Conservation (phyloP, 1,139 yeast species). For the Geotrichum aggregatum region DNA sequence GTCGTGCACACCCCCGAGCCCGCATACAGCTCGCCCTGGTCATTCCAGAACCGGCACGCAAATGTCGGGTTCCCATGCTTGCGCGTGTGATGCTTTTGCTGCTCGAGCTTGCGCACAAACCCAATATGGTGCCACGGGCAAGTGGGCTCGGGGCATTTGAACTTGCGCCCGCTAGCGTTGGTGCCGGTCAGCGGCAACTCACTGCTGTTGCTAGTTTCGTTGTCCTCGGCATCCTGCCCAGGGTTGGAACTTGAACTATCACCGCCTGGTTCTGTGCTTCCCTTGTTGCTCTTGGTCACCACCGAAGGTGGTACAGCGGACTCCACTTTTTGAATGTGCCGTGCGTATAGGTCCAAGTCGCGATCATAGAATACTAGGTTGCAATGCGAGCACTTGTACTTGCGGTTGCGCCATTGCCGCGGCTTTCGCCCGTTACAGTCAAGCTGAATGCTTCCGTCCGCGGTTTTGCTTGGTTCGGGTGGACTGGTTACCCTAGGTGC, state of each 20-base stretch:
- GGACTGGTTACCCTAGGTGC: not conserved
- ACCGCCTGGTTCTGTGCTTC: too few species aligned
- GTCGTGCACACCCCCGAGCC: conserved; percentile 33
- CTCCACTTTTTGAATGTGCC: conserved; percentile 30
- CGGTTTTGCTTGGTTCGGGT: conserved; percentile 15
- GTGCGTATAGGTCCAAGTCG: conserved; percentile 29
- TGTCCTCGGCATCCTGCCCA: too few species aligned
- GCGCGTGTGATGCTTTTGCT: conserved; percentile 31
- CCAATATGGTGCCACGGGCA: conserved; percentile 35
- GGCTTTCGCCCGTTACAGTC: conserved; percentile 34
- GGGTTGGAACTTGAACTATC: too few species aligned
- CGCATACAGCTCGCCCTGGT: conserved; percentile 29
- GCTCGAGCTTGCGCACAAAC: conserved; percentile 34
- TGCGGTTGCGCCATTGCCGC: conserved; percentile 32
- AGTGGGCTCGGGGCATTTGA: conserved; percentile 31
- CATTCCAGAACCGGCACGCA: conserved; percentile 34
- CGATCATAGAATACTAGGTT: conserved; percentile 28
- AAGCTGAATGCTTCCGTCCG: conserved; percentile 19
- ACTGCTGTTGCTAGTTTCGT: too few species aligned
- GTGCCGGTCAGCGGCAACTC: conserved; percentile 3
- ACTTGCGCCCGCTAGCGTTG: conserved; percentile 28
- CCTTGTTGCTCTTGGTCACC: too few species aligned
- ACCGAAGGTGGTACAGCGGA: conserved; percentile 20
- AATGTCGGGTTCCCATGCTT: conserved; percentile 33
- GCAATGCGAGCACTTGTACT: conserved; percentile 34